phyloP scores from a whole-genome alignment of 352 stramenopile genomes.

The Phytophthora kernoviae region DNA sequence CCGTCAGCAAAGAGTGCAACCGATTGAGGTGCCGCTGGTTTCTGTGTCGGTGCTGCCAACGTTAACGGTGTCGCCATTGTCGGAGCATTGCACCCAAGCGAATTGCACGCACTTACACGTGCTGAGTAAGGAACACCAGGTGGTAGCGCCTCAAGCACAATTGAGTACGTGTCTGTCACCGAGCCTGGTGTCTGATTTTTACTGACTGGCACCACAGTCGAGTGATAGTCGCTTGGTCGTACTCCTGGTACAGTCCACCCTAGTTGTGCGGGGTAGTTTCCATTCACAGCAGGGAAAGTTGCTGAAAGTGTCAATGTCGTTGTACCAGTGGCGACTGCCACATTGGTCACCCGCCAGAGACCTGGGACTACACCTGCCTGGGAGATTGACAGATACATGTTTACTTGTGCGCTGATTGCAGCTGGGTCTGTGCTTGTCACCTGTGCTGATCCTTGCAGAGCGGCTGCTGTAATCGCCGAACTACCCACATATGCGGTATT shows the following conservation, averaged over 20 bases:
- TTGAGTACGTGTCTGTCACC: slow-evolving; percentile 16
- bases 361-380: slow-evolving; percentile 39
- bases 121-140: slow-evolving; percentile 86
- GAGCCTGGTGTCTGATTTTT: not conserved
- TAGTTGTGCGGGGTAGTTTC: slow-evolving; percentile 44
- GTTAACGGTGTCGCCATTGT: slow-evolving; percentile 73
- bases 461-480: slow-evolving; percentile 32
- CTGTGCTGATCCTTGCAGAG: slow-evolving; percentile 31
- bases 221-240: slow-evolving; percentile 60
- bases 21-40: slow-evolving; percentile 80
- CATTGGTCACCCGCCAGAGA: slow-evolving; percentile 49
- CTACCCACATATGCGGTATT: slow-evolving; percentile 55
- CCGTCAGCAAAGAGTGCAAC: slow-evolving; percentile 78
- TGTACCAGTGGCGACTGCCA: slow-evolving; percentile 26
- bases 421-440: slow-evolving; percentile 49
- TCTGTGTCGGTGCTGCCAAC: slow-evolving; percentile 84
- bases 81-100: slow-evolving; percentile 87
- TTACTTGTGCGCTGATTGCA: slow-evolving; percentile 34
- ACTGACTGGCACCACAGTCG: slow-evolving; percentile 27
- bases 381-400: slow-evolving; percentile 62
- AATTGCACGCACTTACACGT: slow-evolving; percentile 90
- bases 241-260: slow-evolving; percentile 74
- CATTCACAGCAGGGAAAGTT: slow-evolving; percentile 41
- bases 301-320: slow-evolving; percentile 61
- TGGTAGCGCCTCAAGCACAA: slow-evolving; percentile 45